phyloP scores from a whole-genome alignment of 2,329 filamentous ascomycete genomes.

The Botrytis pseudocinerea region DNA sequence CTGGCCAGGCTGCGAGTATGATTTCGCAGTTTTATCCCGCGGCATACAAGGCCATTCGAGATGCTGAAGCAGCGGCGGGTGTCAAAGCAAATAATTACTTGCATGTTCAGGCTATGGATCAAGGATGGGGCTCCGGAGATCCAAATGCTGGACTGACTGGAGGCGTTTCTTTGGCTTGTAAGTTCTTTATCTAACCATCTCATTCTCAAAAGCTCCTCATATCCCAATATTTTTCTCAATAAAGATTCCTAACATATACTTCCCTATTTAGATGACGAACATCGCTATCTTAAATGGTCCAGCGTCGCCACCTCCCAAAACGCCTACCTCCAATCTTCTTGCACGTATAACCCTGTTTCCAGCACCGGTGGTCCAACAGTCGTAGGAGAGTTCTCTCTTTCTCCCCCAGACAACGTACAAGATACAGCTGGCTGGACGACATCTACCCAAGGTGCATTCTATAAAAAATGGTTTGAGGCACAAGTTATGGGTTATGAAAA shows the following conservation, averaged over 20 bases:
- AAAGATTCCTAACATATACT: slow-evolving; percentile 5
- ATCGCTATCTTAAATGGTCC: slow-evolving; percentile 58
- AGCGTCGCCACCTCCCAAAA: slow-evolving; percentile 47
- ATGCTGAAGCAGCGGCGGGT: slow-evolving; percentile 48
- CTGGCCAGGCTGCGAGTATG: slow-evolving; percentile 42
- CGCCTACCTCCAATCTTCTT: slow-evolving; percentile 54
- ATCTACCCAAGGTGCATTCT: slow-evolving; percentile 49
- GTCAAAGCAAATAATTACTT: slow-evolving; percentile 48
- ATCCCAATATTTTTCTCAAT: neutral
- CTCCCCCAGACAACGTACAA: slow-evolving; percentile 51
- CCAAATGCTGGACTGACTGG: slow-evolving; percentile 49
- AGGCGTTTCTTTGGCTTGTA: slow-evolving; percentile 48
- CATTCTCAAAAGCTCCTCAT: neutral
- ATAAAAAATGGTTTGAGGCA: slow-evolving; percentile 57
- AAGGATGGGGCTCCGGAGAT: slow-evolving; percentile 57
- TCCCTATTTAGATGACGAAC: slow-evolving; percentile 34
- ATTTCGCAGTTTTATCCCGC: slow-evolving; percentile 50
- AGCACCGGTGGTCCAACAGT: slow-evolving; percentile 47
- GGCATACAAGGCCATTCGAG: slow-evolving; percentile 52
- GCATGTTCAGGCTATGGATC: slow-evolving; percentile 56
- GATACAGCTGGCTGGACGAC: slow-evolving; percentile 48
- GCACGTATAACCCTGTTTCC: slow-evolving; percentile 48
- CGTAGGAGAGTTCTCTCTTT: slow-evolving; percentile 60
- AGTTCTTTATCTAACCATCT: slow-evolving; percentile 40
- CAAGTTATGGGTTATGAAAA: slow-evolving; percentile 57